These are phyloP conservation scores for Epichloe uncinata DNA, from an alignment of 2,329 filamentous ascomycete genomes.

Conservation along the genomic window DNA sequence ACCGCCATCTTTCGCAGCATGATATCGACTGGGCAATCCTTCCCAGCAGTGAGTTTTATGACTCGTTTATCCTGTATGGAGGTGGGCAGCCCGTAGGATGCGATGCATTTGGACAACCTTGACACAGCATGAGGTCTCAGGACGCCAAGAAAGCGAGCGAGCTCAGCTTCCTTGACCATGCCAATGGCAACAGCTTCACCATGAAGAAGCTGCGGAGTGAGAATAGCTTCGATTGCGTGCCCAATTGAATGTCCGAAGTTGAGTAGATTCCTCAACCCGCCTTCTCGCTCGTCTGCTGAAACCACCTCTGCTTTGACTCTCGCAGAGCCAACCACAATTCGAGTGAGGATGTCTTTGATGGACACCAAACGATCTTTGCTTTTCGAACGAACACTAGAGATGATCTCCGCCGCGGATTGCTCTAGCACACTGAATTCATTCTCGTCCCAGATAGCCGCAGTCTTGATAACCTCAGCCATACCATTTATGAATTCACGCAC, in stretches of 20 bases:
- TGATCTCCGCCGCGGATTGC: conserved; percentile 62
- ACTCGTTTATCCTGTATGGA: conserved; percentile 75
- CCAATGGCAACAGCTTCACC: conserved; percentile 94
- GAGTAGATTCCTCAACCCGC: conserved; percentile 81
- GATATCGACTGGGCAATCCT: conserved; percentile 74
- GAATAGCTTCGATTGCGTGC: conserved; percentile 88
- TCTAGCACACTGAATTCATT: conserved; percentile 75
- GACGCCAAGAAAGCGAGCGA: conserved; percentile 78
- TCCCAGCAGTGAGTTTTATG: conserved; percentile 69
- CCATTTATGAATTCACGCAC: conserved; percentile 93
- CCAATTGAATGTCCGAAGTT: conserved; percentile 98
- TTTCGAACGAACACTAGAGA: conserved; percentile 29
- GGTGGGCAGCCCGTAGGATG: conserved; percentile 83
- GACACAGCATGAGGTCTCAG: conserved; percentile 79
- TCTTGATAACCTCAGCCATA: conserved; percentile 98
- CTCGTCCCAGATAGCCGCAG: conserved; percentile 91
- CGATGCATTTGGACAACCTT: conserved; percentile 80
- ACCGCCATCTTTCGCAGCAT: conserved; percentile 89
- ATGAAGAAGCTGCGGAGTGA: conserved; percentile 90
- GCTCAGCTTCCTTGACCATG: conserved; percentile 95
- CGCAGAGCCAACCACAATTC: conserved; percentile 80
- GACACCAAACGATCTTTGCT: conserved; percentile 48
- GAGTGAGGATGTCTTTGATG: conserved; percentile 58
- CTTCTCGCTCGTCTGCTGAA: conserved; percentile 86
- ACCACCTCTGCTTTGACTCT: conserved; percentile 90